Percentiles rank a stretch among this genome's conserved stretches.
Conservation (phyloP, 352 stramenopile species). For the Globisporangium cylindrosporum region DNA sequence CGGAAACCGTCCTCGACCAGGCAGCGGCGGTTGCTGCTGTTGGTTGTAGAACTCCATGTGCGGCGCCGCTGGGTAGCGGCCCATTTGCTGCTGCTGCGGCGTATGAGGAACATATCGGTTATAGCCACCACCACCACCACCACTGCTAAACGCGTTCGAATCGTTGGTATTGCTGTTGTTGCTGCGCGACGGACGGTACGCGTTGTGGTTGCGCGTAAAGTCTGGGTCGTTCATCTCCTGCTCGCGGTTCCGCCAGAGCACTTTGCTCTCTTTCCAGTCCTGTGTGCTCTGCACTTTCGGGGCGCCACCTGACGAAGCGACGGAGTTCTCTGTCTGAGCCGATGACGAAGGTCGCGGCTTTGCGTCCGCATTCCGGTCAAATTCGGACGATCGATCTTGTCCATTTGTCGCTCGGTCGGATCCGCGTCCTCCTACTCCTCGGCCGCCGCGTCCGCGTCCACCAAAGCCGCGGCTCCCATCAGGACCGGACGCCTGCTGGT, state of each 20-base stretch:
- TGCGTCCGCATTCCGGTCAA: background rate
- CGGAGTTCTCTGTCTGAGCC: background rate
- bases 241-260: slow-evolving; percentile 92
- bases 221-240: slow-evolving; percentile 93
- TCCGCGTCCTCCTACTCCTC: background rate
- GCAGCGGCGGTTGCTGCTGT: slow-evolving; percentile 25
- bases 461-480: slow-evolving; percentile 55
- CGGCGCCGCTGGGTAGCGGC: slow-evolving; percentile 10
- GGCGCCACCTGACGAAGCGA: background rate
- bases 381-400: background rate
- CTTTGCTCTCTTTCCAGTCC: slow-evolving; percentile 90
- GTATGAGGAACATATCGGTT: slow-evolving; percentile 23
- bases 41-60: slow-evolving; percentile 19
- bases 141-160: background rate
- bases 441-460: slow-evolving; percentile 12
- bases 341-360: background rate
- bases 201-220: slow-evolving; percentile 83
- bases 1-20: slow-evolving; percentile 24
- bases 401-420: background rate
- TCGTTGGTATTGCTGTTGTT: slow-evolving; percentile 4
- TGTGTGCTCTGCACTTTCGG: slow-evolving; percentile 24
- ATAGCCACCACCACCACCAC: slow-evolving; percentile 15
- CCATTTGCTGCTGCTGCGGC: slow-evolving; percentile 3
- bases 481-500: slow-evolving; percentile 47
- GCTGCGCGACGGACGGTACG: slow-evolving; percentile 41